phyloP scores from a whole-genome alignment of 768 basidiomycete genomes.

The Lactifluus echinatus region DNA sequence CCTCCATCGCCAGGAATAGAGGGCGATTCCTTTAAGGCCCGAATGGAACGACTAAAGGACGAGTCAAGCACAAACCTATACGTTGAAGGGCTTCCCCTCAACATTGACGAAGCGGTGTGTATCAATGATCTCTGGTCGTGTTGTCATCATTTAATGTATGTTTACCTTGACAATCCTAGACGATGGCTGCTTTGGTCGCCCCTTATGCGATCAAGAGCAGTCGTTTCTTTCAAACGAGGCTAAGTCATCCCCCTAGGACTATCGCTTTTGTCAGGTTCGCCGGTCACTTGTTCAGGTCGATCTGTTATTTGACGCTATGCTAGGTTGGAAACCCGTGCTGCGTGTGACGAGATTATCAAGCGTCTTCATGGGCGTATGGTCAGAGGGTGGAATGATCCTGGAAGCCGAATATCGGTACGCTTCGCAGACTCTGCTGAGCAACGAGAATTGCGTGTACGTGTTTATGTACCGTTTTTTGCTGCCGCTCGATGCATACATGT shows the following conservation, averaged over 20 bases:
- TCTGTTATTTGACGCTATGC: not conserved
- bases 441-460: constrained; percentile 60
- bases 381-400: constrained; percentile 67
- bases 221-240: constrained; percentile 70
- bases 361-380: constrained; percentile 74
- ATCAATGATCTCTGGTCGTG: not conserved
- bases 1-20: constrained; percentile 11
- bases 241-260: constrained; percentile 68
- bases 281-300: not conserved
- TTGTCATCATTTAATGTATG: not conserved
- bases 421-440: constrained; percentile 77
- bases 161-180: constrained; percentile 33
- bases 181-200: constrained; percentile 53
- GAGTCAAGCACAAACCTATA: constrained; percentile 66
- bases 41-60: constrained; percentile 70
- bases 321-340: constrained; percentile 61
- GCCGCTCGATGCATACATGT: not conserved
- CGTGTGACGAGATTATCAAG: constrained; percentile 72
- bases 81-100: constrained; percentile 72
- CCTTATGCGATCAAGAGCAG: constrained; percentile 68
- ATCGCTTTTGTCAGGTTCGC: constrained; percentile 74
- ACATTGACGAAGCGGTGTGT: constrained; percentile 55
- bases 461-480: not conserved
- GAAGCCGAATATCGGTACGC: constrained; percentile 68
- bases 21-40: constrained; percentile 52